These are phyloP conservation scores for Ophiocytium majus DNA, from an alignment of 352 stramenopile species.

Conservation along the genomic window DNA sequence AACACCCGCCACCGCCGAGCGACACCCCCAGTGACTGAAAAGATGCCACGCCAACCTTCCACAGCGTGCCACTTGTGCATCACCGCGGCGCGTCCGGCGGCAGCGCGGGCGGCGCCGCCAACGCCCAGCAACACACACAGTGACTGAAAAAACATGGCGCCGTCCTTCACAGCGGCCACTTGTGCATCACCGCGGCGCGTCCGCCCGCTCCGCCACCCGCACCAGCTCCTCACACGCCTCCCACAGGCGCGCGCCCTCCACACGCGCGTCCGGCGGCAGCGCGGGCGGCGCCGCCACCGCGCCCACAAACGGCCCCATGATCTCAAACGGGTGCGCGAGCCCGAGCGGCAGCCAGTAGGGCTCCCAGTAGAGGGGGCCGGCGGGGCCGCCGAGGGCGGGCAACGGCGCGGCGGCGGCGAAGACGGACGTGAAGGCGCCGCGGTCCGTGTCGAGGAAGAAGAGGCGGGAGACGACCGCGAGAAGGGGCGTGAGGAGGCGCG, in stretches of 20 bases:
- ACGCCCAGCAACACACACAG: too few relatives aligned
- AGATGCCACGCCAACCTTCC: too few relatives aligned
- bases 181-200: neutral
- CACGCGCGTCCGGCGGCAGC: constrained; percentile 31
- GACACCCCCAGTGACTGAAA: too few relatives aligned
- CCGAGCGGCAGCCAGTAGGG: constrained; percentile 52
- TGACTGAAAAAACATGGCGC: too few relatives aligned
- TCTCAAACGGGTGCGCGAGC: constrained; percentile 41
- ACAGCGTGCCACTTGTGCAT: too few relatives aligned
- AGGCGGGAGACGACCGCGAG: constrained; percentile 39
- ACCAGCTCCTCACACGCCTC: constrained; percentile 30
- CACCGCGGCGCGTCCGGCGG: too few relatives aligned
- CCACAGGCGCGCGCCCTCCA: constrained; percentile 33
- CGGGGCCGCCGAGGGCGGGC: constrained; percentile 20
- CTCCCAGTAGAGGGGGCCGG: constrained; percentile 49
- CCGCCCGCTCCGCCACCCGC: constrained; percentile 9
- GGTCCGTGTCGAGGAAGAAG: constrained; percentile 47
- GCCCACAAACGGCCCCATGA: constrained; percentile 43
- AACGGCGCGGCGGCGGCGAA: constrained; percentile 32
- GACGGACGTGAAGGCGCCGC: constrained; percentile 52
- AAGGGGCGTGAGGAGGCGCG: constrained; percentile 30
- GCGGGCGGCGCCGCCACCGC: constrained; percentile 20
- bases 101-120: too few relatives aligned
- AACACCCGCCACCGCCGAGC: too few relatives aligned
- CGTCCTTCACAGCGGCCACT: too few relatives aligned